A percentile compares a stretch with the other conserved stretches of the same genome.
Conservation (phyloP, 352 stramenopile genomes). For the Globisporangium spiculum region DNA sequence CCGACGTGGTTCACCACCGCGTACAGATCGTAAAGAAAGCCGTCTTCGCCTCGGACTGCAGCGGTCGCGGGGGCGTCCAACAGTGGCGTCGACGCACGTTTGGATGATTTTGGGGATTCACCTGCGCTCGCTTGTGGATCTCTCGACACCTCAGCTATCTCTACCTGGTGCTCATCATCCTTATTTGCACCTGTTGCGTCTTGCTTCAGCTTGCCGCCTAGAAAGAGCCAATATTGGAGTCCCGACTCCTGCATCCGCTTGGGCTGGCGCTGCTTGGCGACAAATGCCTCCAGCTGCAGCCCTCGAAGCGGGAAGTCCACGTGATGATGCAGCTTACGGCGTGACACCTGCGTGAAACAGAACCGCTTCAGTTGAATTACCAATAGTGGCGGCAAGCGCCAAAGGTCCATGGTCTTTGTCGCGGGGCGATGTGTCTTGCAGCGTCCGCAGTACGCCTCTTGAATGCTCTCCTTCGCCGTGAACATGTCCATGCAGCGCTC, state of each 20-base stretch:
- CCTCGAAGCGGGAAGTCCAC: slow-evolving; percentile 95
- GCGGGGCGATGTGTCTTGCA: slow-evolving; percentile 89
- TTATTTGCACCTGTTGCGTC: slow-evolving; percentile 1
- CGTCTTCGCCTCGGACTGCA: slow-evolving; percentile 45
- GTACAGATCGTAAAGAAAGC: slow-evolving; percentile 95
- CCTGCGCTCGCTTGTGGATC: background rate
- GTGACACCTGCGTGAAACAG: slow-evolving; percentile 92
- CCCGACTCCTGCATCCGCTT: slow-evolving; percentile 44
- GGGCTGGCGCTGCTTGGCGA: slow-evolving; percentile 57
- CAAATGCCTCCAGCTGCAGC: slow-evolving; percentile 84
- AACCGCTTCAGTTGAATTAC: slow-evolving; percentile 99
- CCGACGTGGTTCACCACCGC: slow-evolving; percentile 98
- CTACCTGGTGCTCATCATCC: background rate
- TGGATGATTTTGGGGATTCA: background rate
- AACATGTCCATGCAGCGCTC: slow-evolving; percentile 86
- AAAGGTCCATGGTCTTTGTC: slow-evolving; percentile 97
- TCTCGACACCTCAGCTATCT: too few species aligned
- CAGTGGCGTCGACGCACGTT: slow-evolving; percentile 25
- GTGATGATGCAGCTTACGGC: slow-evolving; percentile 95
- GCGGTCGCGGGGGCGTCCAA: slow-evolving; percentile 62
- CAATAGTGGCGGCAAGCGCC: slow-evolving; percentile 95
- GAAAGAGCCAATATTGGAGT: slow-evolving; percentile 68
- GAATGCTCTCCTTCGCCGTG: slow-evolving; percentile 75
- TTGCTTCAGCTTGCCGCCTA: slow-evolving; percentile 64
- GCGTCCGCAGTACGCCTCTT: slow-evolving; percentile 75